Percentiles rank a stretch among this genome's conserved stretches.
These are phyloP conservation scores for Talaromyces islandicus DNA, from an alignment of 2,329 filamentous ascomycete species.

Conservation along the genomic window DNA sequence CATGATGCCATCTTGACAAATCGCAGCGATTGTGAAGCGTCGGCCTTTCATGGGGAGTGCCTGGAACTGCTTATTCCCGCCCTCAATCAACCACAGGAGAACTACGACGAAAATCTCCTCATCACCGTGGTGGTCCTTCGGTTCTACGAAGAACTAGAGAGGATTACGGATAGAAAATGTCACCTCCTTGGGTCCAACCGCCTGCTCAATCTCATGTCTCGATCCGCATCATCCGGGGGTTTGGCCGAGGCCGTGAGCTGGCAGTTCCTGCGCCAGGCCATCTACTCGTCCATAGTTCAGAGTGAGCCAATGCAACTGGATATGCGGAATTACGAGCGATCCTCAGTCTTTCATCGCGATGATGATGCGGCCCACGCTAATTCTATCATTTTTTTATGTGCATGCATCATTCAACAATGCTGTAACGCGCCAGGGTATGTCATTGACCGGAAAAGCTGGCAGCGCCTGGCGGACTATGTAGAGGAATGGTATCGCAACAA, in stretches of 20 bases:
- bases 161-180: conserved; percentile 26
- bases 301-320: conserved; percentile 32
- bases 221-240: conserved; percentile 34
- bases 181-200: conserved; percentile 35
- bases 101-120: conserved; percentile 43
- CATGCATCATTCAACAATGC: conserved; percentile 29
- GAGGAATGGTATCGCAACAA: conserved; percentile 25
- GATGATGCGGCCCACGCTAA: conserved; percentile 37
- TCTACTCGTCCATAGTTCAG: conserved; percentile 34
- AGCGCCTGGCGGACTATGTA: conserved; percentile 19
- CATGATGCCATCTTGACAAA: conserved; percentile 37
- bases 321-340: conserved; percentile 33
- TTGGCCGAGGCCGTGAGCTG: conserved; percentile 37
- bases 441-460: conserved; percentile 20
- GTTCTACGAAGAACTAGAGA: conserved; percentile 42
- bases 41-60: conserved; percentile 42
- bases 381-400: conserved; percentile 33
- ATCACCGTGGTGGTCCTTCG: conserved; percentile 46
- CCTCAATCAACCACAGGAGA: conserved; percentile 36
- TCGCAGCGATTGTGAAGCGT: conserved; percentile 36
- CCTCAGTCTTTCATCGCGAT: conserved; percentile 29
- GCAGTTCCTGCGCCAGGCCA: conserved; percentile 38
- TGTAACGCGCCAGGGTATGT: conserved; percentile 15
- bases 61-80: conserved; percentile 43
- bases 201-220: conserved; percentile 33